Conservation (phyloP, 139 green algal genomes). For the Coelastrella sp. region DNA sequence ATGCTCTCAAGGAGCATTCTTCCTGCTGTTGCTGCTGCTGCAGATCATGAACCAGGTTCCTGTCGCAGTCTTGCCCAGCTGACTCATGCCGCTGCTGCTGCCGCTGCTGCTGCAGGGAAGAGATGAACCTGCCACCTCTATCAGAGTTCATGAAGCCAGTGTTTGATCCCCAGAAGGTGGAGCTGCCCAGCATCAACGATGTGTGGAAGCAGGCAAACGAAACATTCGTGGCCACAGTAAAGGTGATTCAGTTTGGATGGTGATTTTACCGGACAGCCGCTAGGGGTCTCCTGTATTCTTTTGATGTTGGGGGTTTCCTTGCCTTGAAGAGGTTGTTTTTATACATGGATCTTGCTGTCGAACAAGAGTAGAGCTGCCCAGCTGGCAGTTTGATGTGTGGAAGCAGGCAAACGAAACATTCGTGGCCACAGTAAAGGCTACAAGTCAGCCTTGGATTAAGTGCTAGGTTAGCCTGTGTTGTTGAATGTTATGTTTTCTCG, state of each 20-base stretch:
- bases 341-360: too few species aligned
- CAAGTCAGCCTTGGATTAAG: too few species aligned
- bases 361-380: not conserved
- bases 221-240: constrained; percentile 25
- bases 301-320: not conserved
- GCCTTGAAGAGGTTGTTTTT: not conserved
- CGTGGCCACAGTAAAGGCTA: constrained; percentile 4
- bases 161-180: constrained; percentile 14
- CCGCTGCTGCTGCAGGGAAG: constrained; percentile 1
- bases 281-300: not conserved
- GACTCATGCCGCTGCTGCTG: not conserved
- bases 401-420: constrained; percentile 41
- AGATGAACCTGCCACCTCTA: constrained; percentile 41
- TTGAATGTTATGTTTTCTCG: too few species aligned
- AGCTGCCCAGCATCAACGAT: constrained; percentile 26
- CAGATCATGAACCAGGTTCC: not conserved
- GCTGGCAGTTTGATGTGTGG: not conserved
- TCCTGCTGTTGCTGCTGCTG: not conserved
- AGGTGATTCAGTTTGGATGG: not conserved
- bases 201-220: constrained; percentile 34
- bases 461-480: too few species aligned
- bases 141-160: constrained; percentile 45
- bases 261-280: too few species aligned
- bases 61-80: not conserved
- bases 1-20: too few species aligned